A percentile compares a stretch with the other conserved stretches of the same genome.
Conservation (phyloP, 345 rosid genomes). For the Gossypium turneri region DNA sequence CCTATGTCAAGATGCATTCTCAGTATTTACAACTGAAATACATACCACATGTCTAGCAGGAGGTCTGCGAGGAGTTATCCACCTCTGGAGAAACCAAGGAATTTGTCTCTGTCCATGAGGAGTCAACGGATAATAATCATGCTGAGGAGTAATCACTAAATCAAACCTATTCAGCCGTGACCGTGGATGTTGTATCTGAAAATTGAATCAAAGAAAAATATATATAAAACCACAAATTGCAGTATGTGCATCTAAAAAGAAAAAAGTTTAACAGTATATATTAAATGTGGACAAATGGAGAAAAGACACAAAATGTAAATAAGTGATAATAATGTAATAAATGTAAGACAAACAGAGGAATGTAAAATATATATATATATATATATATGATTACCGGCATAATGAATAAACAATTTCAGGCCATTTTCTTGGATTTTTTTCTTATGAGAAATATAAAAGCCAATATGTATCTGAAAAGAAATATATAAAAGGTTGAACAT, state of each 20-base stretch:
- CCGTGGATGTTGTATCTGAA: slow-evolving; percentile 96
- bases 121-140: slow-evolving; percentile 79
- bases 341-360: not conserved
- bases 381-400: not conserved
- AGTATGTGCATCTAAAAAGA: not conserved
- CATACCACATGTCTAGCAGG: slow-evolving; percentile 78
- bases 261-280: not conserved
- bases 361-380: no score
- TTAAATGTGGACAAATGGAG: not conserved
- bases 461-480: not conserved
- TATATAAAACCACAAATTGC: not conserved
- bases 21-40: slow-evolving; percentile 23
- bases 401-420: not conserved
- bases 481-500: not conserved
- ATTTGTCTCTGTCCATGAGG: slow-evolving; percentile 62
- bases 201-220: slow-evolving; percentile 9
- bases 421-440: slow-evolving; percentile 7
- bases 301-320: not conserved
- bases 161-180: slow-evolving; percentile 68
- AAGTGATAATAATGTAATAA: not conserved
- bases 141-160: slow-evolving; percentile 79
- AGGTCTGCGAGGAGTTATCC: slow-evolving; percentile 76
- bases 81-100: slow-evolving; percentile 67
- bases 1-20: not conserved
- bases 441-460: not conserved